These are phyloP conservation scores for Haplosporangium gracile DNA, from an alignment of 192 early-diverging fungal genomes.

Conservation along the genomic window DNA sequence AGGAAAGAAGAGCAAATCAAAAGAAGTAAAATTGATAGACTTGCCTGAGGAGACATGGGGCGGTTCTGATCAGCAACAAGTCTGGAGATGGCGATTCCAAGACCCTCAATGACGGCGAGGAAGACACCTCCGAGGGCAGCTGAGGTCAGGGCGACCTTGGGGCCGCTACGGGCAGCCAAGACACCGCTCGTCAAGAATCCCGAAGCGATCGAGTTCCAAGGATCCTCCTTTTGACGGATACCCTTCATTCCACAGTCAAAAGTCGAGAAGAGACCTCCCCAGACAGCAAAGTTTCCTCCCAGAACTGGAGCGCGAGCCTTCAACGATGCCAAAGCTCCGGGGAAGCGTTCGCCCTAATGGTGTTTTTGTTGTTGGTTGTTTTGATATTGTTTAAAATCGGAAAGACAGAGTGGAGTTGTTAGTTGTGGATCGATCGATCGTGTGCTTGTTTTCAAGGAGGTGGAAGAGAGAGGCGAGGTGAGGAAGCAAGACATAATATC, in stretches of 20 bases:
- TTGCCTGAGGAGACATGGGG: slow-evolving; percentile 57
- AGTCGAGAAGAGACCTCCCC: slow-evolving; percentile 98
- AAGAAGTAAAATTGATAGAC: background rate
- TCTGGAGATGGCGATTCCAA: slow-evolving; percentile 69
- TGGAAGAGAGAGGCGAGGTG: background rate
- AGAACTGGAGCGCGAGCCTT: slow-evolving; percentile 95
- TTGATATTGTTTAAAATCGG: background rate
- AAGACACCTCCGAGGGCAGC: slow-evolving; percentile 94
- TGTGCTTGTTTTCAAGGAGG: slow-evolving; percentile 1
- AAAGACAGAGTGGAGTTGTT: background rate
- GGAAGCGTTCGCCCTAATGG: slow-evolving; percentile 85
- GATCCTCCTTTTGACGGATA: slow-evolving; percentile 98
- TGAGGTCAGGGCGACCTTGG: slow-evolving; percentile 65
- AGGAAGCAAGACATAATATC: background rate
- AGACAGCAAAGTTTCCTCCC: slow-evolving; percentile 99
- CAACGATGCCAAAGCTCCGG: slow-evolving; percentile 87
- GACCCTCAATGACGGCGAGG: slow-evolving; percentile 96
- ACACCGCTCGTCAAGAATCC: slow-evolving; percentile 97
- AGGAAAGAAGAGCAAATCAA: background rate
- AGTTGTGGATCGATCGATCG: background rate
- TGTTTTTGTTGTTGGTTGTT: background rate
- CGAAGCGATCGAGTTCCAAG: slow-evolving; percentile 96
- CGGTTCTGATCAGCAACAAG: slow-evolving; percentile 41
- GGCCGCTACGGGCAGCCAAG: slow-evolving; percentile 90
- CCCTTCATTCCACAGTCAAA: slow-evolving; percentile 96